Percentiles rank a stretch among this genome's conserved stretches.
phyloP scores from a whole-genome alignment of 2,329 filamentous ascomycete genomes.

The Sclerotinia subarctica region DNA sequence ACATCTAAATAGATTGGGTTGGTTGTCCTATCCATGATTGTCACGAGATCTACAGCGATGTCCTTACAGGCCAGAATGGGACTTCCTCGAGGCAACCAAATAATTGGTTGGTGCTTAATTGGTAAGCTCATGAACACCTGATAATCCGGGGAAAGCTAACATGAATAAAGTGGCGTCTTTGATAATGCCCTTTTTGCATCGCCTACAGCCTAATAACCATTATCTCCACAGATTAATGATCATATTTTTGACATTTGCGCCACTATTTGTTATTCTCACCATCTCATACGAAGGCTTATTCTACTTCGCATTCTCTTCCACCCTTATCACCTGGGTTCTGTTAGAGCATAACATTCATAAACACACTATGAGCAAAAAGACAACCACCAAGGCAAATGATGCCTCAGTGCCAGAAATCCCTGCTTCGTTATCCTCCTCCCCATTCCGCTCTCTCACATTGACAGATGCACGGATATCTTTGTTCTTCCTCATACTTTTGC shows the following conservation, averaged over 20 bases:
- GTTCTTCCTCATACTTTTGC: slow-evolving; percentile 92
- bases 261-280: slow-evolving; percentile 90
- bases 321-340: slow-evolving; percentile 84
- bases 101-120: slow-evolving; percentile 78
- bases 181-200: slow-evolving; percentile 75
- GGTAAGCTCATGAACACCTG: slow-evolving; percentile 47
- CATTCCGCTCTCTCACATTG: slow-evolving; percentile 64
- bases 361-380: slow-evolving; percentile 38
- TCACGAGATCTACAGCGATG: slow-evolving; percentile 81
- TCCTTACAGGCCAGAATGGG: slow-evolving; percentile 83
- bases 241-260: slow-evolving; percentile 89
- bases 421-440: slow-evolving; percentile 32
- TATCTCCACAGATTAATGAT: slow-evolving; percentile 87
- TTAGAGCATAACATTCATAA: slow-evolving; percentile 75
- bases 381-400: slow-evolving; percentile 25
- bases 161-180: slow-evolving; percentile 62
- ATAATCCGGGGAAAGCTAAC: slow-evolving; percentile 6
- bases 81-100: slow-evolving; percentile 81
- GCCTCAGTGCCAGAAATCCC: slow-evolving; percentile 25
- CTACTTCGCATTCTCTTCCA: slow-evolving; percentile 83
- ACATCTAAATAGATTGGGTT: slow-evolving; percentile 61
- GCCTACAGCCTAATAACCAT: slow-evolving; percentile 74
- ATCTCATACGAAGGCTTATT: slow-evolving; percentile 98
- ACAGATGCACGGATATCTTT: slow-evolving; percentile 85
- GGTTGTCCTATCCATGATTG: slow-evolving; percentile 73